Evolutionary conservation across 352 stramenopile genomes (phyloP), one percentile per base, ranked within the genome.

Genomic region (Globisporangium ultimum): DNA sequence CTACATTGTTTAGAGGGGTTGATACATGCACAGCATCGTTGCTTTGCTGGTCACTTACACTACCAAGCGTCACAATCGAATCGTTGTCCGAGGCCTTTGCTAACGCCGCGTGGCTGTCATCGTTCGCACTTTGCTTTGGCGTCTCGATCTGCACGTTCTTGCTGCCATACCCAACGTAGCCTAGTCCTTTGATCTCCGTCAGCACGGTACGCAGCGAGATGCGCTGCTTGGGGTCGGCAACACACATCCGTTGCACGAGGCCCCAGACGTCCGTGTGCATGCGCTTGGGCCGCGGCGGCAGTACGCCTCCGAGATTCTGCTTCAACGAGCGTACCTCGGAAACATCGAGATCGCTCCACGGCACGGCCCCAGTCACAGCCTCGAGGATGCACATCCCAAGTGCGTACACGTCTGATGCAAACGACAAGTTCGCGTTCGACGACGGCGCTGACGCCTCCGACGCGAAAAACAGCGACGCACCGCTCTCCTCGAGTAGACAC

Each of bases 381-480:
- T 93, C 80, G 8, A 89, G n/a, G 22, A 91, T 88, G 43, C 75
- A 89, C 80, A 93, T 89, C n/a, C 83, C 83, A 40, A 91, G 82
- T 13, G 79, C 75, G 58, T 88, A 93, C 41, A 91, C 71, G 52
- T 93, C 80, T 0, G 70, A 76, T 2, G 70, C 67, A 21, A 82
- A 85, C 0, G 73, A 74, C 14, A 63, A 52, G 13, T 54, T 72
- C 1, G 71, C 57, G 10, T 58, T 57, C 20, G 41, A 10, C 11
- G 54, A 15, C 17, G 34, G 38, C 21, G 51, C 73, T 24, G 59
- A 62, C 0, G 36, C 47, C 4, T 75, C 63, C 8, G 66, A 65
- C 1, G 72, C 45, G 21, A 63, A 71, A 13, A 41, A 57, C 13
- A 75, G 56, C 1, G 71, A 77, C 32, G 67, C 61, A 0, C 60